These are phyloP conservation scores for Lecanicillium sp. DNA, from an alignment of 2,329 filamentous ascomycete species.

Conservation along the genomic window DNA sequence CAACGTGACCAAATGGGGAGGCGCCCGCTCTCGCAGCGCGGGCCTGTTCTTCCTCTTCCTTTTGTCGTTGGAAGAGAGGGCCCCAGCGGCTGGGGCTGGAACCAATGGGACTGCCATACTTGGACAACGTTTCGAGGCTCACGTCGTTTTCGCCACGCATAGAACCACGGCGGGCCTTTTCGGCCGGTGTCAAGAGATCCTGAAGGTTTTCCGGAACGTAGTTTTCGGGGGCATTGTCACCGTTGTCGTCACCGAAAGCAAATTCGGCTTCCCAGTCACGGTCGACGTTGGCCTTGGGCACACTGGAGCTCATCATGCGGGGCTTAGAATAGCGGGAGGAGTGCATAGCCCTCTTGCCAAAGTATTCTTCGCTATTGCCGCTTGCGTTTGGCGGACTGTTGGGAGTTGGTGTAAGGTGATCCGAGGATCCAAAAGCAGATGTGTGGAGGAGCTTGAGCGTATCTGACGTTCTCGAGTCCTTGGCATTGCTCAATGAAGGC, in stretches of 20 bases:
- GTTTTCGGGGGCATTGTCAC: slow-evolving; percentile 29
- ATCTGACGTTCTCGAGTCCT: slow-evolving; percentile 53
- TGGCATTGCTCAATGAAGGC: slow-evolving; percentile 57
- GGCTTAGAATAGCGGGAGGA: slow-evolving; percentile 60
- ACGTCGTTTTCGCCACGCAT: slow-evolving; percentile 46
- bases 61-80: slow-evolving; percentile 50
- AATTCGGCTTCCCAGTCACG: slow-evolving; percentile 61
- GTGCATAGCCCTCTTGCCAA: slow-evolving; percentile 64
- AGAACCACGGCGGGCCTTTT: slow-evolving; percentile 58
- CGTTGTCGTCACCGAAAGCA: slow-evolving; percentile 71
- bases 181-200: slow-evolving; percentile 57
- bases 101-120: slow-evolving; percentile 53
- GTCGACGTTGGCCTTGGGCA: slow-evolving; percentile 56
- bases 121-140: slow-evolving; percentile 38
- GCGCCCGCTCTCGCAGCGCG: slow-evolving; percentile 26
- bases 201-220: slow-evolving; percentile 68
- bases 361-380: slow-evolving; percentile 51
- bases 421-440: slow-evolving; percentile 59
- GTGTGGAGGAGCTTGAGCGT: slow-evolving; percentile 56
- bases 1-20: slow-evolving; percentile 59
- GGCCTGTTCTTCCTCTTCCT: slow-evolving; percentile 45
- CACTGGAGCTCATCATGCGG: slow-evolving; percentile 59
- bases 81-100: slow-evolving; percentile 55
- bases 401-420: slow-evolving; percentile 47
- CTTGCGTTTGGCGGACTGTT: slow-evolving; percentile 42